Conservation (phyloP, 352 stramenopile species). For the Pythium utonaiense region DNA sequence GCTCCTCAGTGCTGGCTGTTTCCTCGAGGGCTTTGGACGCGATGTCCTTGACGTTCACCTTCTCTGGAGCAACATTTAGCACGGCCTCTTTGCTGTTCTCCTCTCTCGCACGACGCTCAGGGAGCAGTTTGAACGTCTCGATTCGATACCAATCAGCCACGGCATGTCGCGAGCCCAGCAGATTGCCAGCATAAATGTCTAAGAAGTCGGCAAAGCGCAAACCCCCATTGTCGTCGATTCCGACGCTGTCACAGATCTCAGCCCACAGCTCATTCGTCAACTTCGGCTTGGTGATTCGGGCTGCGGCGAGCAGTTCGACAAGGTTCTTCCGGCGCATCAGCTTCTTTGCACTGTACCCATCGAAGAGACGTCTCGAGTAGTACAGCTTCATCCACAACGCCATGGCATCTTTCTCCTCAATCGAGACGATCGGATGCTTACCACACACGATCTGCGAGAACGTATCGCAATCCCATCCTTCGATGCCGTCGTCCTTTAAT, state of each 20-base stretch:
- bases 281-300: slow-evolving; percentile 37
- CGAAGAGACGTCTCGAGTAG: slow-evolving; percentile 51
- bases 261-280: slow-evolving; percentile 41
- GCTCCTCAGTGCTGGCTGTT: slow-evolving; percentile 41
- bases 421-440: slow-evolving; percentile 25
- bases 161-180: slow-evolving; percentile 38
- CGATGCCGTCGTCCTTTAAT: slow-evolving; percentile 16
- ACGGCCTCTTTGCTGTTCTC: slow-evolving; percentile 42
- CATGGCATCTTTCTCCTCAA: slow-evolving; percentile 37
- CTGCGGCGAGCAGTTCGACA: slow-evolving; percentile 32
- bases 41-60: slow-evolving; percentile 45
- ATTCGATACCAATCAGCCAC: slow-evolving; percentile 55
- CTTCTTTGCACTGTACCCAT: slow-evolving; percentile 33
- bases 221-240: slow-evolving; percentile 29
- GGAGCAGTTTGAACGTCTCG: slow-evolving; percentile 52
- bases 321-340: slow-evolving; percentile 43
- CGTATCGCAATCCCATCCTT: slow-evolving; percentile 33
- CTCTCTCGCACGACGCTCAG: slow-evolving; percentile 30
- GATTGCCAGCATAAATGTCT: slow-evolving; percentile 33
- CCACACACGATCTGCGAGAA: slow-evolving; percentile 43
- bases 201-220: slow-evolving; percentile 37
- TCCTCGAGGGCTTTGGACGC: slow-evolving; percentile 39
- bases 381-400: slow-evolving; percentile 46
- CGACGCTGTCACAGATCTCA: slow-evolving; percentile 36
- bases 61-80: slow-evolving; percentile 43